These are phyloP conservation scores for Chrysosphaeria jannelii DNA, from an alignment of 2,329 filamentous ascomycete genomes.

Conservation along the genomic window DNA sequence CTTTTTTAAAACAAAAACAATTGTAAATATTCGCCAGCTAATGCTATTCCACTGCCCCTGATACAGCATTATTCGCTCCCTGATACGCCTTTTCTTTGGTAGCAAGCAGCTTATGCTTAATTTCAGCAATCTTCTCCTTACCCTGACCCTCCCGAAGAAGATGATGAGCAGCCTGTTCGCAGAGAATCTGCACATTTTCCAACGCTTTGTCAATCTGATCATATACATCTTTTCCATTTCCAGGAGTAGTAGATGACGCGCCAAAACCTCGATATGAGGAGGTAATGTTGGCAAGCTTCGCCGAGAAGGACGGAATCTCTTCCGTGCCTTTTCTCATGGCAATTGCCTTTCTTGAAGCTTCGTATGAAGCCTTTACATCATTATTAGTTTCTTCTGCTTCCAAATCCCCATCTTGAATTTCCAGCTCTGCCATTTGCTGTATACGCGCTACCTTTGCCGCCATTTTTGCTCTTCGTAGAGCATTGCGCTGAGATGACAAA, in stretches of 20 bases:
- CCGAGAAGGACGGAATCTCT: no score
- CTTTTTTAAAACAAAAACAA: no score
- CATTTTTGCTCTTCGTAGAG: slow-evolving; percentile 70
- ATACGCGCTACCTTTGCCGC: slow-evolving; percentile 42
- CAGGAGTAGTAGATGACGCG: not conserved
- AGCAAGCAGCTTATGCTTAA: slow-evolving; percentile 31
- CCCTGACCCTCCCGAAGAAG: slow-evolving; percentile 74
- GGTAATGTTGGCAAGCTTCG: no score
- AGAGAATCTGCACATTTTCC: slow-evolving; percentile 52
- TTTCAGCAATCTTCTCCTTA: slow-evolving; percentile 39
- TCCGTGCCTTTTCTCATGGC: no score
- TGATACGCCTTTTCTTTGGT: slow-evolving; percentile 28
- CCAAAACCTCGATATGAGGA: no score
- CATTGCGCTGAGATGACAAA: slow-evolving; percentile 50
- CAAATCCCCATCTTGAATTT: slow-evolving; percentile 20
- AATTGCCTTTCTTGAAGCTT: no score
- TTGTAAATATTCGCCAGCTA: no score
- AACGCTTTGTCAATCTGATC: slow-evolving; percentile 51
- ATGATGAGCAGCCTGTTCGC: slow-evolving; percentile 66
- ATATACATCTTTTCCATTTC: slow-evolving; percentile 19
- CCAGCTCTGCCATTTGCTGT: slow-evolving; percentile 25
- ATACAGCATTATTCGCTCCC: slow-evolving; percentile 26
- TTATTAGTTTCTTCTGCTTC: slow-evolving; percentile 13
- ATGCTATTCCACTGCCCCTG: no score
- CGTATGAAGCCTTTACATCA: no score